Base-by-base conservation (phyloP, 306 rosid species). In the Ormosia semicastrata region DNA sequence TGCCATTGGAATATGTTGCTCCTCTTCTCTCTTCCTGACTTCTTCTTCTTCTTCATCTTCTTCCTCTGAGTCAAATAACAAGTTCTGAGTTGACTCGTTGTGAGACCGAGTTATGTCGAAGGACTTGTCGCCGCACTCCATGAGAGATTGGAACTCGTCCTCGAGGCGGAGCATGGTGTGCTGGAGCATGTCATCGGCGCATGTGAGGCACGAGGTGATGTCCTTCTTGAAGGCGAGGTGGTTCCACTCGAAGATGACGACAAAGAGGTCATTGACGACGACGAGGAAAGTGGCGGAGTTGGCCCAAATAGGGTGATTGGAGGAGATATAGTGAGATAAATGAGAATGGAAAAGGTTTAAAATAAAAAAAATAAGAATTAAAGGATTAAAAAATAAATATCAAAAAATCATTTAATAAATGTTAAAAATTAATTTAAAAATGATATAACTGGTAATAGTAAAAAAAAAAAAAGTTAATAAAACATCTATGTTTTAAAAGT, bases 111-210 rank as follows among this genome's bases (percentile, higher is more conserved):
- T 84, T 40, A 92, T 71, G 64, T 87, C 96, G 32, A 88, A 88
- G 18, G 98, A 90, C 89, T 91, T 97, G 4, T 93, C 97, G 4
- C 97, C 98, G 52, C 98, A 94, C 64, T 90, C 98, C 90, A 93
- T 91, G 85, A 95, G 84, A 9, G 95, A 88, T 56, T 97, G 75
- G 78, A 95, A 95, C 92, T 95, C 99, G 0, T 90, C 95, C 86
- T 89, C 97, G 4, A 90, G 83, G 6, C 98, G 93, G 68, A 89
- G 93, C 98, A 95, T 93, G 4, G 97, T 90, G 59, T 93, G 99
- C 86, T 89, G 99, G 72, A 91, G 85, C 81, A 93, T 83, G 40
- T 95, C 96, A 14, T 95, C 94, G 2, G 94, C 97, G 66, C 98
- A 95, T 13, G 59, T 39, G 4, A 95, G 85, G 62, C 90, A 91